Evolutionary conservation across 108 stramenopile genomes (phyloP).

Genomic region (Mayamaea pseudoterrestris): DNA sequence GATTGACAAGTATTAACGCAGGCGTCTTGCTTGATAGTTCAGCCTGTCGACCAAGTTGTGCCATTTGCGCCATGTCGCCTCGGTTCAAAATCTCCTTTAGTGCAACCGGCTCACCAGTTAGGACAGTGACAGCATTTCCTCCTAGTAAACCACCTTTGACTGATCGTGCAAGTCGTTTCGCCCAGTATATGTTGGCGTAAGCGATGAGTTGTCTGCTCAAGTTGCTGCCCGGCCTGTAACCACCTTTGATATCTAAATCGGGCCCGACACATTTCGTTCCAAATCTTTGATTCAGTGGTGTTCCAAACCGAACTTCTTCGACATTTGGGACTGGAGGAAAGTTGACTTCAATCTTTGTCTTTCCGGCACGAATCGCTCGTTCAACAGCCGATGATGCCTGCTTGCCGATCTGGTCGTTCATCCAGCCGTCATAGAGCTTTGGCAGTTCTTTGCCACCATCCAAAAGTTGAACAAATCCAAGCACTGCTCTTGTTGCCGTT

Average conservation of each 20-base stretch:
- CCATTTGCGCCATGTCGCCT: slow-evolving; percentile 30
- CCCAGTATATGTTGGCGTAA: slow-evolving; percentile 83
- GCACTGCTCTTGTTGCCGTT: too few relatives aligned
- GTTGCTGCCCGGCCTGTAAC: slow-evolving; percentile 79
- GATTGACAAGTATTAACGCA: slow-evolving; percentile 61
- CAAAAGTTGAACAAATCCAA: slow-evolving; percentile 38
- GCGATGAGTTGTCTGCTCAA: slow-evolving; percentile 67
- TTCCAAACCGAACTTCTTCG: slow-evolving; percentile 72
- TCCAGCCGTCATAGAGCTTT: slow-evolving; percentile 55
- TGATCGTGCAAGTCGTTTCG: slow-evolving; percentile 57
- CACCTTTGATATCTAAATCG: slow-evolving; percentile 67
- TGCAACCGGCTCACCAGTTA: slow-evolving; percentile 65
- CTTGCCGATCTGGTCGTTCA: slow-evolving; percentile 67
- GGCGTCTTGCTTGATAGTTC: slow-evolving; percentile 13
- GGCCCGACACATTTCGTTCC: slow-evolving; percentile 51
- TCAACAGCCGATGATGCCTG: slow-evolving; percentile 49
- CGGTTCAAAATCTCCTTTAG: slow-evolving; percentile 34
- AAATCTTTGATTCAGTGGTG: slow-evolving; percentile 78
- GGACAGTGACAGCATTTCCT: slow-evolving; percentile 51
- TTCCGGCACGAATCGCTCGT: slow-evolving; percentile 52
- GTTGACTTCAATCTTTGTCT: slow-evolving; percentile 64
- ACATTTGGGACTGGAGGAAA: slow-evolving; percentile 77
- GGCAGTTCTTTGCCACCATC: slow-evolving; percentile 75
- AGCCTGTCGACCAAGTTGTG: slow-evolving; percentile 7
- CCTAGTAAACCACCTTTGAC: slow-evolving; percentile 35